Percentiles rank a stretch among this genome's conserved stretches.
These are phyloP conservation scores for Fusarium tupiense DNA, from an alignment of 2,329 filamentous ascomycete genomes.

Conservation along the genomic window DNA sequence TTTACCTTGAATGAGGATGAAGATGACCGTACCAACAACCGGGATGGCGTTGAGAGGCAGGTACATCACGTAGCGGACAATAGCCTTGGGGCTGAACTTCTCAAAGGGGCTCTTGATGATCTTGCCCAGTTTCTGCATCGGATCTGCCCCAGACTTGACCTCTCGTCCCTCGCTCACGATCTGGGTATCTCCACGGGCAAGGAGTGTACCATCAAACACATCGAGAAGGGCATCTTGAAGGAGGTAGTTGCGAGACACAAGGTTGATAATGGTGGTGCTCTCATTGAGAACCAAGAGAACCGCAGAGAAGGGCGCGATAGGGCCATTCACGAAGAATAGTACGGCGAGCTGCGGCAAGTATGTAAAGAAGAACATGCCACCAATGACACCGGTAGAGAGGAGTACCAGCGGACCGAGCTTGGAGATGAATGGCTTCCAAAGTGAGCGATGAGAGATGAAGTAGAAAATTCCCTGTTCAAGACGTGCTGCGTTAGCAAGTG, in stretches of 20 bases:
- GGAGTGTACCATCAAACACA: conserved; percentile 82
- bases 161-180: conserved; percentile 81
- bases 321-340: conserved; percentile 85
- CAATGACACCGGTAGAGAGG: conserved; percentile 77
- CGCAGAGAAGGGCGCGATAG: conserved; percentile 78
- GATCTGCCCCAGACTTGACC: conserved; percentile 69
- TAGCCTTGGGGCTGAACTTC: conserved; percentile 66
- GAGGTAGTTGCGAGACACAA: conserved; percentile 74
- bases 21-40: conserved; percentile 83
- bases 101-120: conserved; percentile 67
- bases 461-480: conserved; percentile 65
- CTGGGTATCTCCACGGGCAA: conserved; percentile 60
- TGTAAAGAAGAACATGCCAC: conserved; percentile 86
- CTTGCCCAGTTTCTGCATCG: conserved; percentile 66
- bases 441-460: conserved; percentile 62
- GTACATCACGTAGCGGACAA: conserved; percentile 85
- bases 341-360: conserved; percentile 87
- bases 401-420: conserved; percentile 69
- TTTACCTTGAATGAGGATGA: conserved; percentile 77
- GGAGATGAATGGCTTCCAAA: conserved; percentile 69
- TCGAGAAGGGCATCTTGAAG: conserved; percentile 86
- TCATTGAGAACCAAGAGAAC: conserved; percentile 73
- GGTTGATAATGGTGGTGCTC: conserved; percentile 66
- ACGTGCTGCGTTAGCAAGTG: conserved; percentile 11
- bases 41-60: conserved; percentile 94